Evolutionary conservation across 306 rosid species (phyloP).

Genomic region (Delonix regia): DNA sequence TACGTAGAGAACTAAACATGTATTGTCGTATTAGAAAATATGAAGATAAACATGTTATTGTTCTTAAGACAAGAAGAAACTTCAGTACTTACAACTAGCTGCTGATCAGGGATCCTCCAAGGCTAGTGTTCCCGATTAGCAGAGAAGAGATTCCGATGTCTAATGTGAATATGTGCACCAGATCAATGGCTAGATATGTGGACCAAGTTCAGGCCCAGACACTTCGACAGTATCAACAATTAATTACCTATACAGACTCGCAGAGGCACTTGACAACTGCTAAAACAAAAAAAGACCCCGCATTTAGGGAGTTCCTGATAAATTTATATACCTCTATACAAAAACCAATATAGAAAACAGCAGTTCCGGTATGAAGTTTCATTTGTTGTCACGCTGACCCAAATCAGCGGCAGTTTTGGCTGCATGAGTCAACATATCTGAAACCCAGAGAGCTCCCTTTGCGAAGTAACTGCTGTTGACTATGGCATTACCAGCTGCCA

Average conservation of each 20-base stretch:
- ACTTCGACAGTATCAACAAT: neutral
- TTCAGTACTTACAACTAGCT: neutral
- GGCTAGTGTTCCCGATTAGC: neutral
- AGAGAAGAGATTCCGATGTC: neutral
- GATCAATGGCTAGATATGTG: neutral
- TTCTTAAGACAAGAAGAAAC: neutral
- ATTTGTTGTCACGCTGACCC: slow-evolving; percentile 35
- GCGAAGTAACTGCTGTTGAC: slow-evolving; percentile 84
- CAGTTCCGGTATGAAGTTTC: neutral
- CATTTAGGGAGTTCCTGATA: neutral
- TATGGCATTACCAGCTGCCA: slow-evolving; percentile 71
- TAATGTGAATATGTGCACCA: neutral
- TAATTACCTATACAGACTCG: neutral
- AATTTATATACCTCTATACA: neutral
- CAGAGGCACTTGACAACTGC: neutral
- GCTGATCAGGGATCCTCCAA: neutral
- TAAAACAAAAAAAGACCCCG: neutral
- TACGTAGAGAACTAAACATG: neutral
- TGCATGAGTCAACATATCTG: slow-evolving; percentile 55
- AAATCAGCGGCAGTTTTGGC: slow-evolving; percentile 60
- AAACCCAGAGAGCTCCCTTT: slow-evolving; percentile 86
- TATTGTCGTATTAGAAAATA: neutral
- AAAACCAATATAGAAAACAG: neutral
- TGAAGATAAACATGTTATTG: neutral
- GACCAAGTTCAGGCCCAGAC: neutral